Conservation (phyloP, 345 rosid species). For the Populus simonii region DNA sequence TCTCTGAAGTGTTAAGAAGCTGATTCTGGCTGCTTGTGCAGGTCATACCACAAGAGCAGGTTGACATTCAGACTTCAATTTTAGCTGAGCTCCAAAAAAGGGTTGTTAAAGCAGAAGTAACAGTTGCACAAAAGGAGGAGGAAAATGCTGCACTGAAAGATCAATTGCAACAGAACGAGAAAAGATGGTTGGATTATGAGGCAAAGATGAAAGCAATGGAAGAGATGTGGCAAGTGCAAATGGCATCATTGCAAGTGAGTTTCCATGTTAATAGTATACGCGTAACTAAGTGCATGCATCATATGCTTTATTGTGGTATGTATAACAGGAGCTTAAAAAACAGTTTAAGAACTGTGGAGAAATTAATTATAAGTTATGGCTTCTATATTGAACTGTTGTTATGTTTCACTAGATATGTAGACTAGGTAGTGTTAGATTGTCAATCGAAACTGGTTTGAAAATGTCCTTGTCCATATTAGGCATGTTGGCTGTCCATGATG, state of each 20-base stretch:
- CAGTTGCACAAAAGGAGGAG: constrained; percentile 66
- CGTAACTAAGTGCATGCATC: background rate
- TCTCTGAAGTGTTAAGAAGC: constrained; percentile 5
- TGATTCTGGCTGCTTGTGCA: constrained; percentile 26
- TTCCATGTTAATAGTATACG: background rate
- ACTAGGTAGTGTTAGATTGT: background rate
- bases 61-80: constrained; percentile 47
- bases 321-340: background rate
- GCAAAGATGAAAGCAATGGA: constrained; percentile 90
- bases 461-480: background rate
- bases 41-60: constrained; percentile 59
- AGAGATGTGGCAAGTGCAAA: constrained; percentile 91
- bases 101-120: constrained; percentile 66
- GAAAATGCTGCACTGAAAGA: constrained; percentile 74
- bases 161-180: constrained; percentile 65
- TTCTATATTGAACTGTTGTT: background rate
- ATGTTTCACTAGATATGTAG: background rate
- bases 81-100: constrained; percentile 70
- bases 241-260: constrained; percentile 82
- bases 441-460: background rate
- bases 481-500: background rate
- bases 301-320: background rate
- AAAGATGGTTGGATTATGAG: constrained; percentile 78
- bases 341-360: background rate
- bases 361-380: background rate